Percentiles rank a stretch among this genome's conserved stretches.
These are phyloP conservation scores for Verbena officinalis DNA, from an alignment of 257 asterid genomes.

Conservation along the genomic window DNA sequence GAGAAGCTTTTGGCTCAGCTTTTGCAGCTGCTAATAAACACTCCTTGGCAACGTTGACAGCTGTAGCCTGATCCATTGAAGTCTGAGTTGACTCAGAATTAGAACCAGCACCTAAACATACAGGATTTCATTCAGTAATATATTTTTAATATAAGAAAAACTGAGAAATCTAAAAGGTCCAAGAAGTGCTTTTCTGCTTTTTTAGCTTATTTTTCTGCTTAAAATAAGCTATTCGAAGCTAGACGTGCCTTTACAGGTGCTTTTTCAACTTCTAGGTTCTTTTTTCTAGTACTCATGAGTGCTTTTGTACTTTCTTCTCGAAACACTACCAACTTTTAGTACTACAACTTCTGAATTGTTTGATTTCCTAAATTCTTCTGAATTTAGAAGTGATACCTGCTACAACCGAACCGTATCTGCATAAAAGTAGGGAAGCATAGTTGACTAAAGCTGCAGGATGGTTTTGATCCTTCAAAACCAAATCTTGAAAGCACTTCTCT, in stretches of 20 bases:
- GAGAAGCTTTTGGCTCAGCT: conserved; percentile 85
- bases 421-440: conserved; percentile 83
- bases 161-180: not conserved
- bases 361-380: conserved; percentile 1
- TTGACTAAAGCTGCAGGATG: conserved; percentile 91
- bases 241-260: no score
- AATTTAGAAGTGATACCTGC: conserved; percentile 54
- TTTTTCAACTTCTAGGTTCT: no score
- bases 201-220: no score
- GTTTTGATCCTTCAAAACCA: conserved; percentile 86
- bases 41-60: conserved; percentile 81
- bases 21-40: conserved; percentile 88
- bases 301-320: no score
- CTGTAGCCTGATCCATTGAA: conserved; percentile 52
- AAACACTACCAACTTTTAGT: no score
- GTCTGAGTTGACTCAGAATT: conserved; percentile 51
- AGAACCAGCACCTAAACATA: conserved; percentile 76
- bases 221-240: no score
- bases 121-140: conserved; percentile 13
- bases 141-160: conserved; percentile 14
- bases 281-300: no score
- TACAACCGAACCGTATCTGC: conserved; percentile 73
- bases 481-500: conserved; percentile 76
- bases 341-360: no score
- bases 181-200: no score